Base-by-base conservation (phyloP, 345 rosid species). In the Dimocarpus longan region DNA sequence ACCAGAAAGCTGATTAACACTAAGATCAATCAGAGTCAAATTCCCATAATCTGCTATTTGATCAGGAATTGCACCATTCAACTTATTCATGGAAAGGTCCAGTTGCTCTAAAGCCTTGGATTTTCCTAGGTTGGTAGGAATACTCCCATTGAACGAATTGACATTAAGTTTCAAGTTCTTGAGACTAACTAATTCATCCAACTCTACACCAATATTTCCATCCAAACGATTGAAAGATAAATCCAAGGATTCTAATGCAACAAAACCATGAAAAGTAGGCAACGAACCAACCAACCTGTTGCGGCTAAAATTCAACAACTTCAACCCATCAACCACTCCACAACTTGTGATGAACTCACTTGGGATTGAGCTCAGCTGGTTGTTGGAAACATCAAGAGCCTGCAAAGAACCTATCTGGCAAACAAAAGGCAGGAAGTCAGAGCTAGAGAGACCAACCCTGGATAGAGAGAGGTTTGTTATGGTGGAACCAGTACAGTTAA, bases 321-420 rank as follows among this genome's bases (percentile, higher is more conserved):
- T 89, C 12, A 92, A 80, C 70, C 84, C 89, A 67, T 28, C 64
- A 18, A 91, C 84, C 76, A 39, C 52, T 40, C 89, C 88, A 66
- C 98, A 91, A 21, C 56, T 64, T 28, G 43, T 65, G 42, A 87
- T 21, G 77, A 91, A 92, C 54, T 62, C 88, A 59, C 19, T 72
- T 22, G 95, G 93, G 75, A 93, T 86, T 71, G 81, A 84, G 76
- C 71, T 16, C 40, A 95, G 82, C 2, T 4, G 22, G 86, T 92
- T 95, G 80, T 64, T 10, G 24, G 95, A 93, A 37, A 84, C 80
- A 73, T 92, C 86, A 57, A 95, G 92, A 71, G 48, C 75, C 81
- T 80, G 86, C 76, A 92, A 80, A 80, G 98, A 84, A 54, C 79
- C 66, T 80, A 93, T 85, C 68, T 85, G 60, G 88, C 92, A 95